Base-by-base conservation (phyloP, 2,329 filamentous ascomycete species). In the Lecanoromycetidae sp. region DNA sequence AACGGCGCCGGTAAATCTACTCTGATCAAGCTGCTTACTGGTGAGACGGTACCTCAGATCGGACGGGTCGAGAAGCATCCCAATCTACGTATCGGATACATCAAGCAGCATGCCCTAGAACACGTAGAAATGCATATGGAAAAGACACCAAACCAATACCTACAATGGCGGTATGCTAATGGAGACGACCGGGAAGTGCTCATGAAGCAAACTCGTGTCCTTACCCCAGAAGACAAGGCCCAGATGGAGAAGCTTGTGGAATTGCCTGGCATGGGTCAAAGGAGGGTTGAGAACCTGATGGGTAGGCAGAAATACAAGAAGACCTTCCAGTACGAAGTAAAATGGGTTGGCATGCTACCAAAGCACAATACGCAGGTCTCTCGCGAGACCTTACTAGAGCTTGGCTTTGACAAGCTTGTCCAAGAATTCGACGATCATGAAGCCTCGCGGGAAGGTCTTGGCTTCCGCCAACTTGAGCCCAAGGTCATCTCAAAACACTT, bases 61-160 rank as follows among this genome's bases (percentile, higher is more conserved):
- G 91, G 91, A 54, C 86, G 80, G 63, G 91, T 98, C 20, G 88
- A 96, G 74, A 96, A 96, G 74, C 91, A 98, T 65, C 91, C 91
- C 56, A 98, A 98, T 66, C 70, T 98, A 61, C 88, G 91, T 74
- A 95, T 98, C 59, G 91, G 91, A 46, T 98, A 98, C 72, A 96
- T 98, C 72, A 96, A 96, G 72, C 91, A 98, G 71, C 91, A 98
- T 66, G 91, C 91, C 36, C 76, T 98, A 10, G 91, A 98, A 73
- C 91, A 98, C 77, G 91, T 98, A 9, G 90, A 98, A 70, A 94
- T 95, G 90, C 91, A 98, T 62, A 73, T 96, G 57, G 91, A 98
- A 68, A 98, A 98, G 78, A 98, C 91, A 0, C 91, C 91, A 33
- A 96, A 94, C 65, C 91, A 98, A 68, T 98, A 98, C 62, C 76